Conservation (phyloP, 2,329 filamentous ascomycete genomes). For the Stromatinia cepivora region DNA sequence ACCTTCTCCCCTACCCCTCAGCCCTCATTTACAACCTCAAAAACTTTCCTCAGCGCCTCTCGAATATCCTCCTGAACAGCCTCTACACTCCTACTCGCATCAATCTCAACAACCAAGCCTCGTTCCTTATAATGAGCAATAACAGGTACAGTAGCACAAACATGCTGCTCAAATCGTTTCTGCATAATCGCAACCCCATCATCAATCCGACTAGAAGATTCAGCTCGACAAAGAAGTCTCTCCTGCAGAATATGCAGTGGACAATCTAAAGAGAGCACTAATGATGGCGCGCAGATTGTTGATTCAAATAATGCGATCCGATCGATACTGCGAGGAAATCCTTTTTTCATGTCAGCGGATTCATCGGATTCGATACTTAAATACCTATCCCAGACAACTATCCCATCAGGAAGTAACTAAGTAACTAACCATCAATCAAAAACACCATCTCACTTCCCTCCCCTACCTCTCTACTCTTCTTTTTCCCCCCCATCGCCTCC, state of each 20-base stretch:
- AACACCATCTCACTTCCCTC: background rate
- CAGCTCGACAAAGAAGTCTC: background rate
- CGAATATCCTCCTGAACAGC: background rate
- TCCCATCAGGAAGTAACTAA: background rate
- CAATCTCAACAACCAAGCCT: background rate
- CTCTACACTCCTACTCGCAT: conserved; percentile 1
- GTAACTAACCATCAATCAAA: conserved; percentile 14
- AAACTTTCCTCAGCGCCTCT: background rate
- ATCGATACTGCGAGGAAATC: conserved; percentile 8
- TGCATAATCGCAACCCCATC: background rate
- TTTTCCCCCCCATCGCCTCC: background rate
- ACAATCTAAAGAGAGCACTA: background rate
- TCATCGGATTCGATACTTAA: too few relatives aligned
- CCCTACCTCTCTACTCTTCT: background rate
- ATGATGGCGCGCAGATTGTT: background rate
- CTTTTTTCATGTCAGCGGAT: background rate
- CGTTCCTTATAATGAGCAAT: conserved; percentile 2
- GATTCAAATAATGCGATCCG: background rate
- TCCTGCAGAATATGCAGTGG: background rate
- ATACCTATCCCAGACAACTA: background rate
- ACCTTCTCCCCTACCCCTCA: background rate
- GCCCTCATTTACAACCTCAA: background rate
- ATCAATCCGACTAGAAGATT: background rate
- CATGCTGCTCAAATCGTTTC: background rate
- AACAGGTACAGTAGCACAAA: conserved; percentile 1